Evolutionary conservation across 495 filamentous ascomycete genomes (phyloP).

Genomic region (Daldinia bambusicola): DNA sequence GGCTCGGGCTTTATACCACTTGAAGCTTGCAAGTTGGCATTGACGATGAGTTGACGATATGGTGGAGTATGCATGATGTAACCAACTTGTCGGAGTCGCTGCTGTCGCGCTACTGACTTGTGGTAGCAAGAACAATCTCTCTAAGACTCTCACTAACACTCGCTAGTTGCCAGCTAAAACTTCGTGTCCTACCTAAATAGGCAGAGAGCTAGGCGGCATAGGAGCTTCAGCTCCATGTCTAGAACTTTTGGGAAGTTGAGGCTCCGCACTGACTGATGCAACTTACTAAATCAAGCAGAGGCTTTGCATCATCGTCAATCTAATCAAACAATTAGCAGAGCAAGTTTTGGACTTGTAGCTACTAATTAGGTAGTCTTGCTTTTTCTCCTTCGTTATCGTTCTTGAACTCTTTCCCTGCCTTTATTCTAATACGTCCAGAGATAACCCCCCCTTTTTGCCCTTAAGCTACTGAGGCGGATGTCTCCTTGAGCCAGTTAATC

Average conservation of each 20-base stretch:
- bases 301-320: constrained; percentile 8
- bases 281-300: not conserved
- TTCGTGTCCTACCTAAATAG: not conserved
- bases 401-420: not conserved
- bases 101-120: not conserved
- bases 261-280: not conserved
- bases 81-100: constrained; percentile 8
- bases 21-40: not conserved
- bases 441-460: not conserved
- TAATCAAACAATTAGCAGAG: not conserved
- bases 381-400: not conserved
- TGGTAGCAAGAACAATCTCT: not conserved
- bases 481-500: too few relatives aligned
- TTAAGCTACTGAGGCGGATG: too few relatives aligned
- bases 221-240: constrained; percentile 23
- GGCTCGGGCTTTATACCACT: not conserved
- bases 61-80: constrained; percentile 32
- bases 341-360: not conserved
- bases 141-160: not conserved
- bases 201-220: not conserved
- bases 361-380: not conserved
- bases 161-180: constrained; percentile 15
- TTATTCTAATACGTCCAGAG: not conserved
- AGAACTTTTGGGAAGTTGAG: constrained; percentile 19
- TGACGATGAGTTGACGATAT: constrained; percentile 11